Percentiles rank a stretch among this genome's conserved stretches.
phyloP scores from a whole-genome alignment of 2,329 filamentous ascomycete species.

The Stachybotrys chlorohalonatus region DNA sequence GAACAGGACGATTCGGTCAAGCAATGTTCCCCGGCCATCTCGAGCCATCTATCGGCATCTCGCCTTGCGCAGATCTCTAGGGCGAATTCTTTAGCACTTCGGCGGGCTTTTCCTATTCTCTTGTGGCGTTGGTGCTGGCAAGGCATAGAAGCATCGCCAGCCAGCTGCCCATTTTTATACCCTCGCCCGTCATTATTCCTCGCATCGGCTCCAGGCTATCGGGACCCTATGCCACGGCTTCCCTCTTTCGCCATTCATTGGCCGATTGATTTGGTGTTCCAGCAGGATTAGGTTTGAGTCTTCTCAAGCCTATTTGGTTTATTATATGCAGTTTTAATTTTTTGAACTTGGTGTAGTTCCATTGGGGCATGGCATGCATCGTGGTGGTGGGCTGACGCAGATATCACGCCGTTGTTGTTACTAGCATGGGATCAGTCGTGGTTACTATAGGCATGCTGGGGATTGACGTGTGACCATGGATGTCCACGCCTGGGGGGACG shows the following conservation, averaged over 20 bases:
- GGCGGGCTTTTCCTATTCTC: neutral
- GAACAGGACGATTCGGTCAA: neutral
- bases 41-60: neutral
- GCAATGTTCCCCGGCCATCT: neutral
- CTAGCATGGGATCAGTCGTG: neutral
- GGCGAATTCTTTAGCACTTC: neutral
- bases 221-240: slow-evolving; percentile 1
- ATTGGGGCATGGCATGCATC: neutral
- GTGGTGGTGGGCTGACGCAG: neutral
- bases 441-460: neutral
- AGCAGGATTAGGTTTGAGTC: neutral
- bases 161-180: neutral
- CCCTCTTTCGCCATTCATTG: neutral
- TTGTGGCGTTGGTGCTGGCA: neutral
- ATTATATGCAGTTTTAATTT: neutral
- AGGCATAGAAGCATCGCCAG: neutral
- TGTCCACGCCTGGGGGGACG: neutral
- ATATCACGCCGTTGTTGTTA: no score
- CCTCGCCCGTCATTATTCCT: neutral
- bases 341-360: no score
- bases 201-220: neutral
- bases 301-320: neutral
- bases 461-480: neutral
- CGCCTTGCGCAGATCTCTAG: neutral
- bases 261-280: neutral